Evolutionary conservation across 345 rosid genomes (phyloP), one percentile per base, ranked within the genome.

Genomic region (Ricinus communis): DNA sequence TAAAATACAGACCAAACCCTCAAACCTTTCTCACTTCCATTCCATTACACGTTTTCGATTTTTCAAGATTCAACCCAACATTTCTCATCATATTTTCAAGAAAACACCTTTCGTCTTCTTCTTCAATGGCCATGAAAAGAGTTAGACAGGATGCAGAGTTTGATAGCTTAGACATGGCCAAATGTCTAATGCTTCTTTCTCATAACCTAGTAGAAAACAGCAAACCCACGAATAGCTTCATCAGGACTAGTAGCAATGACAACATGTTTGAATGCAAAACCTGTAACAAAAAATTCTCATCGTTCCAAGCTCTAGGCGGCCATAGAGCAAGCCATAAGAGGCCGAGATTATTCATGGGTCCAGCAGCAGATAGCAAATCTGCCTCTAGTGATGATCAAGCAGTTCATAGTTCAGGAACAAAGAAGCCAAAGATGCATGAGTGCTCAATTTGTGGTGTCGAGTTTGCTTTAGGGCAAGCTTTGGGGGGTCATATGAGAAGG

Each of bases 401-500:
- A 38, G 43, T 38, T 38, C 5, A n/a, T 4, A 43, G 47, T 12
- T 43, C 47, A n/a, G 64, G 8, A 27, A 22, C 4, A 16, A 19
- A 8, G 14, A 81, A 76, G 68, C 71, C 77, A 0, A 82, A 79
- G 70, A 27, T 24, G 64, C 96, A 87, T 8, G 80, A 85, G 33
- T 90, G 96, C 76, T 65, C 87, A 0, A 85, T 85, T 14, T 90
- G 96, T 22, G 84, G 93, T n/a, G 84, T 80, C 47, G 79, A 83
- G 76, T 90, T 90, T 50, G 73, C 85, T 14, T 54, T 75, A 51
- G 93, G 96, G 12, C 96, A 90, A 73, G 96, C 96, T 79, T 66
- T 89, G 74, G 95, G 91, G 28, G 94, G 94, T 53, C 94, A 89
- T 54, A 87, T 89, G 95, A 85, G 96, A 80, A 75, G 87, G 33